Conservation (phyloP, 768 basidiomycete genomes). For the Lactarius deliciosus region DNA sequence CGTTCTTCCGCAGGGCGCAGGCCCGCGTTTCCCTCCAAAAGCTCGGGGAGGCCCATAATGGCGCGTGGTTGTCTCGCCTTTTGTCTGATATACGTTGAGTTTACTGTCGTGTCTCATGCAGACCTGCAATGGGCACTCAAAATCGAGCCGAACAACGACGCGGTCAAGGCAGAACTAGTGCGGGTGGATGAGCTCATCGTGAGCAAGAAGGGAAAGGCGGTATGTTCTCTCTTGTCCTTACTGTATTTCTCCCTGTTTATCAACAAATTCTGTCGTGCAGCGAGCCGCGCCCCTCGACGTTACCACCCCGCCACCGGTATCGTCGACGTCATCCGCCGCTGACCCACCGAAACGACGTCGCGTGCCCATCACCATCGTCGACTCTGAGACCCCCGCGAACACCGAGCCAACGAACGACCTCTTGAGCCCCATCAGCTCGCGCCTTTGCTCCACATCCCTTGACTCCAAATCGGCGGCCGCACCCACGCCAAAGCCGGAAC, state of each 20-base stretch:
- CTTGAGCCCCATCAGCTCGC: constrained; percentile 29
- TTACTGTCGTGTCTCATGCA: constrained; percentile 33
- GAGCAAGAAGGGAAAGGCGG: constrained; percentile 37
- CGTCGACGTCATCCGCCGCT: constrained; percentile 7
- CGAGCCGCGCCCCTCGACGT: constrained; percentile 33
- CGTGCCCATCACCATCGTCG: constrained; percentile 63
- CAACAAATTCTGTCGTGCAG: constrained; percentile 26
- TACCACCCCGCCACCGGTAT: constrained; percentile 20
- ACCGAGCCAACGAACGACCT: constrained; percentile 13
- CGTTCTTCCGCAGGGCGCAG: constrained; percentile 74
- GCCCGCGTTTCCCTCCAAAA: constrained; percentile 59
- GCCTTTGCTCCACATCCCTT: constrained; percentile 19
- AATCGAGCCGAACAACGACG: constrained; percentile 63
- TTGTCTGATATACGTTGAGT: constrained; percentile 13
- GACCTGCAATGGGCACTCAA: constrained; percentile 60
- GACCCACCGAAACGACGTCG: constrained; percentile 46
- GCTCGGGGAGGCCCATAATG: constrained; percentile 57
- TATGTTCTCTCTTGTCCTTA: constrained; percentile 1
- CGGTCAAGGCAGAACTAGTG: constrained; percentile 61
- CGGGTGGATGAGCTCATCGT: constrained; percentile 47
- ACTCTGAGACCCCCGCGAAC: constrained; percentile 31
- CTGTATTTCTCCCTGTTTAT: background rate
- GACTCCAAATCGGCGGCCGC: constrained; percentile 16
- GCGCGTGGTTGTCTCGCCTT: constrained; percentile 40
- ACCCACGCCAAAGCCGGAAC: constrained; percentile 25